Percentiles rank a stretch among this genome's conserved stretches.
phyloP scores from a whole-genome alignment of 176 grass and related monocot species.

The Bonia amplexicaulis region DNA sequence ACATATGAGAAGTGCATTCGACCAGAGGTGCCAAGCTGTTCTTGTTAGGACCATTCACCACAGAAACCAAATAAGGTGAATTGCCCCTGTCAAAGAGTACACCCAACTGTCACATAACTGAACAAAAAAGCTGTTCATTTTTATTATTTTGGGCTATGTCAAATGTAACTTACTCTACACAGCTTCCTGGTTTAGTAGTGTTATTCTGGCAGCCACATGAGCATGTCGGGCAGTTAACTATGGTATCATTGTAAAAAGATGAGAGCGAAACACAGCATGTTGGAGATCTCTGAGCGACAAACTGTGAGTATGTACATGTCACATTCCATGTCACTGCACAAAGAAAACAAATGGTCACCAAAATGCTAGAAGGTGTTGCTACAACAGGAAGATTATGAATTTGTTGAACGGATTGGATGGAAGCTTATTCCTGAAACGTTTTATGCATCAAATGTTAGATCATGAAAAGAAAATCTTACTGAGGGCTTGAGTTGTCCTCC shows the following conservation, averaged over 20 bases:
- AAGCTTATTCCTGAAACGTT: not conserved
- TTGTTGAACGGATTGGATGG: not conserved
- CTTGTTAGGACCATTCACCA: slow-evolving; percentile 36
- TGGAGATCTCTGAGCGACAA: slow-evolving; percentile 50
- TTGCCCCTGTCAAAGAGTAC: slow-evolving; percentile 44
- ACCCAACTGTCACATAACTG: slow-evolving; percentile 25
- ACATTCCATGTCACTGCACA: slow-evolving; percentile 77
- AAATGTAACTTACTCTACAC: slow-evolving; percentile 57
- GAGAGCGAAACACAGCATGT: slow-evolving; percentile 76
- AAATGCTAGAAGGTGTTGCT: not conserved
- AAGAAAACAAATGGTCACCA: not conserved
- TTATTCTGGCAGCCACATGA: slow-evolving; percentile 77
- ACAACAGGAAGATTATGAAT: not conserved
- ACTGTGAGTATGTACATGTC: slow-evolving; percentile 80
- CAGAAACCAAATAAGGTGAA: slow-evolving; percentile 60
- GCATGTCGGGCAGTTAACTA: slow-evolving; percentile 67
- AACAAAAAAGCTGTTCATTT: not conserved
- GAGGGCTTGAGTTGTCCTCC: slow-evolving; percentile 63
- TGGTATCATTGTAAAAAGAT: slow-evolving; percentile 82
- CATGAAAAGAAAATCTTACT: slow-evolving; percentile 33
- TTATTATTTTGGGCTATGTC: not conserved
- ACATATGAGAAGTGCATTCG: slow-evolving; percentile 81
- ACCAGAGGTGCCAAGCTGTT: slow-evolving; percentile 53
- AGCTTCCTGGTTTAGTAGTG: slow-evolving; percentile 56
- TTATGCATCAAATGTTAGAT: not conserved